Base-by-base conservation (phyloP, 2,329 filamentous ascomycete genomes). In the Alternaria tenuissima region DNA sequence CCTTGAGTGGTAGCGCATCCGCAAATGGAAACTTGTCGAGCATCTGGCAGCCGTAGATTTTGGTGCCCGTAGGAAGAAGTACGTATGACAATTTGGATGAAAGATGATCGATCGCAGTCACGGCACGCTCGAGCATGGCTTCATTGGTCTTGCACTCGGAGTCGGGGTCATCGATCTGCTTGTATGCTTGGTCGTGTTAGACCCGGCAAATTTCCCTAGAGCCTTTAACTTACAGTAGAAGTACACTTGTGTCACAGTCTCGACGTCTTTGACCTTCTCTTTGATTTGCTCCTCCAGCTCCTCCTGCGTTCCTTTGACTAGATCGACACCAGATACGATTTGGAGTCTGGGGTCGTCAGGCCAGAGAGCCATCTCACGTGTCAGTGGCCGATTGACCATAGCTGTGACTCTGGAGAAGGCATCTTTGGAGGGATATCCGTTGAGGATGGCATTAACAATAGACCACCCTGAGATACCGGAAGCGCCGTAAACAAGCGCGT, bases 381-480 rank as follows among this genome's bases (percentile, higher is more conserved):
- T 73, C 26, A 78, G 57, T 3, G 82, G 81, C 20, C 82, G 75
- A 59, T 85, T 85, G 2, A 82, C 82, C 48, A 84, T 77, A 7
- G 82, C 83, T 12, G 81, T 80, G 6, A 85, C 80, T 34, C 78
- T 80, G 24, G 67, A 75, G 65, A 83, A 85, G 4, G 70, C 74
- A 55, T 79, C 76, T n/a, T 78, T 75, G 22, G 71, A 75, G 4
- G 82, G 83, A 59, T 84, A 84, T 52, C 76, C 80, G 44, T 81
- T 70, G 12, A 84, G 71, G 39, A 84, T 81, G 53, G 81, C 77
- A 52, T 83, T 84, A 16, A 82, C 80, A 53, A 85, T 79, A 7
- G 82, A 79, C 82, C 82, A 85, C 38, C 82, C 82, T 3, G 81
- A 80, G 53, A 84, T 81, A n/a, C 82, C 82, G 62, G 80, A 81